Evolutionary conservation across 1,284 basidiomycete genomes (phyloP), one percentile per base, ranked within the genome.

Genomic region (Coniferiporia weirii): DNA sequence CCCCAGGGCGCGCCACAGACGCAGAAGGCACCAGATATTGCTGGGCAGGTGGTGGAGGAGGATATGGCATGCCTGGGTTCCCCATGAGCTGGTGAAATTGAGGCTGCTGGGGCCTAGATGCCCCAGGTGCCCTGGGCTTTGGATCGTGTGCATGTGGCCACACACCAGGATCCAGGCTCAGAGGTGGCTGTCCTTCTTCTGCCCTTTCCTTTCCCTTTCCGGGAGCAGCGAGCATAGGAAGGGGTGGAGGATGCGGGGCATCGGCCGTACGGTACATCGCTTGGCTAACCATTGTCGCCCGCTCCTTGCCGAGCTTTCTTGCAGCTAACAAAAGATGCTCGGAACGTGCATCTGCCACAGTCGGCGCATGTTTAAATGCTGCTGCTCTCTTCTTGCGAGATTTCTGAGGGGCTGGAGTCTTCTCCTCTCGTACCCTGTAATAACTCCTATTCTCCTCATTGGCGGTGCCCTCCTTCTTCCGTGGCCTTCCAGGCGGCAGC

Each of bases 301-400:
- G 76, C 61, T 79, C 73, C 13, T 79, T 75, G 3, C 84, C 84
- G 8, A 85, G 73, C 56, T 73, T 79, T 13, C 81, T 76, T 1
- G 83, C 80, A 0, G 84, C 84, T 15, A 83, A 72, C 2, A 87
- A 72, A 15, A 85, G 67, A 64, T 83, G 83, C 63, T 87, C 84
- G 0, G 79, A 72, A 17, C 82, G 76, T 1, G 84, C 85, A 63
- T 87, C 84, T 0, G 80, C 74, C 4, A 78, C 72, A 46, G 61
- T 61, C 12, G 68, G 63, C 36, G 64, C 60, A 55, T 20, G 56
- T 36, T 60, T 63, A 40, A 62, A 64, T 27, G 19, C 55, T 40
- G 51, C 55, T 54, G 19, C 54, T 32, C 62, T 64, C 38, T 60
- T 56, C 38, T 51, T 57, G 20, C 48, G 35, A 17, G 56, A 19